phyloP scores from a whole-genome alignment of 805 yeast species.

The Wickerhamomyces strasburgensis region DNA sequence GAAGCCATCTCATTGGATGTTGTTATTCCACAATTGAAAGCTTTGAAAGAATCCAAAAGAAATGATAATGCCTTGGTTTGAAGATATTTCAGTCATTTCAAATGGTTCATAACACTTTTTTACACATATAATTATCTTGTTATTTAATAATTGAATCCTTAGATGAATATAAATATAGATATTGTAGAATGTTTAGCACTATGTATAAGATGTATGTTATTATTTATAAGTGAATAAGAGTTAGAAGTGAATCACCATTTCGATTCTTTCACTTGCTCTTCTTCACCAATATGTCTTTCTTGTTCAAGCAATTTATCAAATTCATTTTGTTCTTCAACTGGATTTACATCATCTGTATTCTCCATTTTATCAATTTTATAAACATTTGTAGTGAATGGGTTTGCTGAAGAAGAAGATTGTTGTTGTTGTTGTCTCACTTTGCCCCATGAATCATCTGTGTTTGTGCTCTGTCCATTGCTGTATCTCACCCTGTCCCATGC shows the following conservation, averaged over 20 bases:
- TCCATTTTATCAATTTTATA: conserved; percentile 5
- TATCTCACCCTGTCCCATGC: conserved; percentile 36
- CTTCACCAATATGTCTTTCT: conserved; percentile 20
- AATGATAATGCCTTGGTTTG: conserved; percentile 47
- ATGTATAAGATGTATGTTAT: too few species aligned
- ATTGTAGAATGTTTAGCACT: too few species aligned
- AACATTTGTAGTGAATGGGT: conserved; percentile 14
- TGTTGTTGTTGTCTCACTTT: conserved; percentile 21
- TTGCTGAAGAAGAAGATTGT: conserved; percentile 1
- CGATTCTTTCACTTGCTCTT: conserved; percentile 14
- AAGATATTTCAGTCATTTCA: neutral
- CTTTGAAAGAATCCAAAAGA: conserved; percentile 71
- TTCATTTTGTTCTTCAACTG: conserved; percentile 10
- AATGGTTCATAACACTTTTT: neutral
- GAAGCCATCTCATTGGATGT: conserved; percentile 70
- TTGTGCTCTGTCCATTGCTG: conserved; percentile 17
- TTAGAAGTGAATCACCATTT: conserved; percentile 12
- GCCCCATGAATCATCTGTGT: conserved; percentile 24
- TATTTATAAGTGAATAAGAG: too few species aligned
- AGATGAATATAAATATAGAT: too few species aligned
- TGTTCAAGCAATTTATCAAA: conserved; percentile 24
- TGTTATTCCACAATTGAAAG: conserved; percentile 64
- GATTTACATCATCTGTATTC: neutral
- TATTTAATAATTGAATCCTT: too few species aligned
- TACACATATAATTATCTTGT: neutral